Percentiles rank a stretch among this genome's conserved stretches.
phyloP scores from a whole-genome alignment of 2,329 filamentous ascomycete genomes.

The Alternaria ethzedia region DNA sequence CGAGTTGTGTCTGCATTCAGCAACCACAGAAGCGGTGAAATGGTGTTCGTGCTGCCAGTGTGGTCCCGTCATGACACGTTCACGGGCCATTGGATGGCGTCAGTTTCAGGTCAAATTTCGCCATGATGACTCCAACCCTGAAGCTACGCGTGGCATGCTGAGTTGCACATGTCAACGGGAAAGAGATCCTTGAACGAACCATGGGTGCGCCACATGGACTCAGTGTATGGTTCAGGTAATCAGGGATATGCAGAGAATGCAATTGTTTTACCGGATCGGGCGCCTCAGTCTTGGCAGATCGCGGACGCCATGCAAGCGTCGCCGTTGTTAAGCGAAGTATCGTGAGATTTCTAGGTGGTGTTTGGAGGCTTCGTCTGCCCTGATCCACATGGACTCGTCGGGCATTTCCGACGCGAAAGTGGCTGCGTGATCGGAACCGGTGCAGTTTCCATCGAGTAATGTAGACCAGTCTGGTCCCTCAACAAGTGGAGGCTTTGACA shows the following conservation, averaged over 20 bases:
- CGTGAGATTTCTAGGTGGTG: conserved; percentile 28
- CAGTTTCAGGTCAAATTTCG: conserved; percentile 20
- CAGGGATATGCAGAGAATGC: conserved; percentile 28
- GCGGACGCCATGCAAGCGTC: conserved; percentile 10
- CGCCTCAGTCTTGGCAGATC: conserved; percentile 10
- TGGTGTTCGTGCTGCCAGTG: conserved; percentile 13
- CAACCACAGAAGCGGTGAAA: conserved; percentile 17
- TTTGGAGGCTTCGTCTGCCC: conserved; percentile 1
- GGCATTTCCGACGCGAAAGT: conserved; percentile 14
- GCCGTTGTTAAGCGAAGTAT: conserved; percentile 34
- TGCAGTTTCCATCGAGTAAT: conserved; percentile 32
- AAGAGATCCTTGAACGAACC: conserved; percentile 3
- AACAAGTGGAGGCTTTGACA: conserved; percentile 37
- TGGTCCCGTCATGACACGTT: conserved; percentile 23
- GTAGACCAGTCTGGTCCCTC: conserved; percentile 37
- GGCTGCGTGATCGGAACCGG: conserved; percentile 10
- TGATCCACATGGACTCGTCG: conserved; percentile 8
- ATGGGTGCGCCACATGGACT: conserved; percentile 3
- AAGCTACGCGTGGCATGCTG: conserved; percentile 23
- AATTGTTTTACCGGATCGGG: conserved; percentile 25
- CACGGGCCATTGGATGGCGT: conserved; percentile 18
- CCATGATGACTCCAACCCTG: conserved; percentile 18
- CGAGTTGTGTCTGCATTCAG: background rate
- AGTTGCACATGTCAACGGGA: conserved; percentile 6
- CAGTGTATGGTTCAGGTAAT: background rate